Evolutionary conservation across 495 filamentous ascomycete genomes (phyloP), one percentile per base, ranked within the genome.

Genomic region (Mytilinidion resinicola): DNA sequence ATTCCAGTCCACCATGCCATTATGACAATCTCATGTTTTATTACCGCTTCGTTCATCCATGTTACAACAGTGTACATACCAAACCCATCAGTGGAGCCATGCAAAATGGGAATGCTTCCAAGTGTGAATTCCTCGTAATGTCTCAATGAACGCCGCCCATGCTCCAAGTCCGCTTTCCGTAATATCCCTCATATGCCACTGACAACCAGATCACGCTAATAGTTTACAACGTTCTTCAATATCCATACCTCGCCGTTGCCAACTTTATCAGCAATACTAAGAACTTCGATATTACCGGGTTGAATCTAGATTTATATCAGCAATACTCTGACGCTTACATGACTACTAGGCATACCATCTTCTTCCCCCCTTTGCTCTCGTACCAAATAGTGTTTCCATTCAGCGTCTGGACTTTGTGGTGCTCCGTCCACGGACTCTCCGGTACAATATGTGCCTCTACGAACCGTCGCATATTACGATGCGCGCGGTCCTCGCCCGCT

Each of bases 391-490:
- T 84, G 55, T 79, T 80, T 3, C 90, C 90, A 4, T 80, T 76
- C 54, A 93, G 43, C 0, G 88, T 86, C 72, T 83, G 80, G 0
- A 80, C 78, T 70, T 89, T 91, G 69, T 87, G 78, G 0, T 82
- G 82, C 67, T 88, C 85, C 54, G 73, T 74, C 93, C 95, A 97
- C 1, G 92, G 92, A 62, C 81, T 88, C 12, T 73, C 74, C 12
- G 83, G 81, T 0, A 96, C 74, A 38, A 96, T 77, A 72, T 98
- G 93, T 11, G 87, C 86, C 74, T 96, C 87, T 0, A 95, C 89
- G 70, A 97, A 96, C 37, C 81, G 75, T 67, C 82, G 80, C 66
- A 97, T 65, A 67, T 98, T 98, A 56, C 72, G 75, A 41, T 83
- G 80, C 2, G 93, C 92, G 25, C 91, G 77, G 55, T 92, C 88